Evolutionary conservation across 768 basidiomycete species (phyloP), one percentile per base, ranked within the genome.

Genomic region (Agrocybe pediades): DNA sequence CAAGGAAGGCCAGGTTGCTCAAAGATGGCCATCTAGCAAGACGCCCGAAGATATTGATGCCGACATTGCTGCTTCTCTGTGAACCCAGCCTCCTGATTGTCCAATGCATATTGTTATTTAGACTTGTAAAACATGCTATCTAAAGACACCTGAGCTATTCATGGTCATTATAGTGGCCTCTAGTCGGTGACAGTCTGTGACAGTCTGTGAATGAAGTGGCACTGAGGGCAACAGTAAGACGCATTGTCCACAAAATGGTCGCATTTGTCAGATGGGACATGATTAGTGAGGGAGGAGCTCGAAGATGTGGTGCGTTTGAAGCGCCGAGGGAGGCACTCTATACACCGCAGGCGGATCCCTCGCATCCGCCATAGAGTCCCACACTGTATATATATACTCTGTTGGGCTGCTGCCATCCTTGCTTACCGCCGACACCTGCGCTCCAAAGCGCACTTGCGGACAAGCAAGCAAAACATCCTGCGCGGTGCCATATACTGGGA

Each of bases 1-100:
- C 69, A 84, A 84, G 70, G 74, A 91, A 41, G 91, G 92, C 26
- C 80, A 83, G 1, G 88, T 92, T 11, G 83, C 88, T 19, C 72
- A 86, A 61, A 83, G 82, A 51, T 92, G 89, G 87, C 84, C 86
- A 4, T 87, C 87, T n/a, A 88, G 85, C 9, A 91, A 88, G 2
- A 79, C 85, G 2, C 88, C 89, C 23, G 74, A 79, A n/a, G 74
- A 78, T 9, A 82, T 93, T 53, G 87, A 84, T 43, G 68, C 68
- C 30, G 84, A 84, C 50, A 73, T 93, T 40, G 82, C 80, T 13
- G 33, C 33, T 36, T 11, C 3, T 13, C 11, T 36, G 5, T 36
- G n/a, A 36, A 13, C 33, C 4, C 33, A n/a, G n/a, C n/a, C n/a
- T n/a, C n/a, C n/a, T n/a, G n/a, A n/a, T n/a, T n/a, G n/a, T n/a